phyloP scores from a whole-genome alignment of 2,329 filamentous ascomycete genomes.

The Setomelanomma holmii region DNA sequence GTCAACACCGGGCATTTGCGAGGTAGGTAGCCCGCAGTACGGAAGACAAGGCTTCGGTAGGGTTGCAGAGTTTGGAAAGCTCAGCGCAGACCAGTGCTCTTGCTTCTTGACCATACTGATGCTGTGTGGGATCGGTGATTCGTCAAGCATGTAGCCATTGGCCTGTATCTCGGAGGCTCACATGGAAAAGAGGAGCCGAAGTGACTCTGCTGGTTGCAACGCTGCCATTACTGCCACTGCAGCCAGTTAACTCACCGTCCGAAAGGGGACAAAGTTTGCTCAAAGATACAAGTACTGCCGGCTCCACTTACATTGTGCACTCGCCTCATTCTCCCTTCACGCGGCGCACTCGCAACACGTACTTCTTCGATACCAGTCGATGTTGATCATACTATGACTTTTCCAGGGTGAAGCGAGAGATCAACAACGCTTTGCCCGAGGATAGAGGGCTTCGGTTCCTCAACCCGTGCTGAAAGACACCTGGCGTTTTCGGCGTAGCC shows the following conservation, averaged over 20 bases:
- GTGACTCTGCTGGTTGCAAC: neutral
- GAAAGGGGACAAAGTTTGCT: neutral
- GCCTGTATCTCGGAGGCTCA: neutral
- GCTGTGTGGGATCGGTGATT: neutral
- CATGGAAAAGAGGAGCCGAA: neutral
- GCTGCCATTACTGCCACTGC: neutral
- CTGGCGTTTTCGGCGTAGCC: slow-evolving; percentile 21
- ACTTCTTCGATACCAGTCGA: neutral
- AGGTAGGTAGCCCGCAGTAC: neutral
- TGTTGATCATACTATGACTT: slow-evolving; percentile 10
- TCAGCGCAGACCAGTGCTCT: neutral
- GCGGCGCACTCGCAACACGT: slow-evolving; percentile 3
- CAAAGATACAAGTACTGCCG: slow-evolving; percentile 8
- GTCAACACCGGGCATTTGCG: neutral
- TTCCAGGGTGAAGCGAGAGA: slow-evolving; percentile 5
- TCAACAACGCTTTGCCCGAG: slow-evolving; percentile 2
- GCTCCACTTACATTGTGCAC: slow-evolving; percentile 32
- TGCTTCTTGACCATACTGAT: neutral
- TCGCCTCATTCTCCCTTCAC: slow-evolving; percentile 25
- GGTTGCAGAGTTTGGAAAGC: slow-evolving; percentile 1
- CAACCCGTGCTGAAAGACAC: neutral
- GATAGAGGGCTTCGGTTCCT: slow-evolving; percentile 5
- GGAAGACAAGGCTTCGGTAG: slow-evolving; percentile 25
- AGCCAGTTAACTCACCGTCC: neutral
- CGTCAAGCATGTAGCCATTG: neutral